Conservation (phyloP, 2,329 filamentous ascomycete species). For the Tolypocladium cylindrosporum region DNA sequence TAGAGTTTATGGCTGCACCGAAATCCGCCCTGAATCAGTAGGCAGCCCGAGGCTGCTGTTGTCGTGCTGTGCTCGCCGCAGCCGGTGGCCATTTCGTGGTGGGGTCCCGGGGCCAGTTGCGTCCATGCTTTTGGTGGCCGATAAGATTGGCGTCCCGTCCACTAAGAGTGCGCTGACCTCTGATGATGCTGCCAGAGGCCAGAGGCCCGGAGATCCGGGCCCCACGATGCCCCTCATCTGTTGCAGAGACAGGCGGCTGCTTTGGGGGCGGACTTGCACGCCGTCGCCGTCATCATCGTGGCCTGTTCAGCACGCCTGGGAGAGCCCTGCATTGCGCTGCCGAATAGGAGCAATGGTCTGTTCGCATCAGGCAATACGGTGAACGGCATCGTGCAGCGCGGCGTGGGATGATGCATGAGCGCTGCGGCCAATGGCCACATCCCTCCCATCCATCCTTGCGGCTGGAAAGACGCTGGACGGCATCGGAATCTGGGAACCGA, state of each 20-base stretch:
- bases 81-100: not conserved
- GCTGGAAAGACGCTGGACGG: not conserved
- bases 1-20: not conserved
- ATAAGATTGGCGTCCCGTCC: not conserved
- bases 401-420: not conserved
- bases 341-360: not conserved
- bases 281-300: not conserved
- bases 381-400: not conserved
- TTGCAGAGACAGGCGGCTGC: not conserved
- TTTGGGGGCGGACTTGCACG: not conserved
- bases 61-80: not conserved
- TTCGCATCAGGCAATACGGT: not conserved
- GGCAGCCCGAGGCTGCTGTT: not conserved
- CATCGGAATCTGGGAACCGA: not conserved
- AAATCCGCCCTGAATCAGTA: not conserved
- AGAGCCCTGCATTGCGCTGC: not conserved
- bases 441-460: not conserved
- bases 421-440: not conserved
- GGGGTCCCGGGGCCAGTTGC: not conserved
- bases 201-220: not conserved
- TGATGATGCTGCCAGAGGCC: not conserved
- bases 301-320: not conserved
- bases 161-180: not conserved
- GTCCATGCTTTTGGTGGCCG: not conserved
- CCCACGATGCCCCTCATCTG: not conserved